phyloP scores from a whole-genome alignment of 768 basidiomycete genomes.

The Mrakia frigida region DNA sequence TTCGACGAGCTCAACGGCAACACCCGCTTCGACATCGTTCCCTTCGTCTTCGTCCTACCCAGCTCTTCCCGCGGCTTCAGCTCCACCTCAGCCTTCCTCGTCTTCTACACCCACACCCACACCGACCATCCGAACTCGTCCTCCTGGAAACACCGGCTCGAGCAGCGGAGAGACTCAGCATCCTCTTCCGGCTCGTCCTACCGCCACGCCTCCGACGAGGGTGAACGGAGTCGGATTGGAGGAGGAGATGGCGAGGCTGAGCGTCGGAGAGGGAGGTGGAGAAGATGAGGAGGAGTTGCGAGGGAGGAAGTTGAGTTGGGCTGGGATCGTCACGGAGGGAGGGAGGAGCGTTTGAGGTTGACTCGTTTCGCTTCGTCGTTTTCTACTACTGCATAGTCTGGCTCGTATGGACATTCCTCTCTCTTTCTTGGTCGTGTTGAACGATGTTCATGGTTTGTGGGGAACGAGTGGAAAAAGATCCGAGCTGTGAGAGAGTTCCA shows the following conservation, averaged over 20 bases:
- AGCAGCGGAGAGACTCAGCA: background rate
- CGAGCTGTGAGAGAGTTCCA: background rate
- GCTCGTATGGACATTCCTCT: background rate
- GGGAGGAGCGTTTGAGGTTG: background rate
- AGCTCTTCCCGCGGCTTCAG: background rate
- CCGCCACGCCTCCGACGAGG: background rate
- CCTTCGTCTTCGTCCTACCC: background rate
- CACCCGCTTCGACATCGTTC: background rate
- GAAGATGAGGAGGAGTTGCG: background rate
- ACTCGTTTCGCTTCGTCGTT: background rate
- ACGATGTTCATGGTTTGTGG: background rate
- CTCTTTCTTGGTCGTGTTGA: background rate
- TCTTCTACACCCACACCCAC: background rate
- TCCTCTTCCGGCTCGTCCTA: background rate
- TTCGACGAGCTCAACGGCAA: background rate
- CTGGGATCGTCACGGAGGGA: background rate
- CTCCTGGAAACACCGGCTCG: background rate
- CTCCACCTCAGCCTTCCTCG: background rate
- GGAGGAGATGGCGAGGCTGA: background rate
- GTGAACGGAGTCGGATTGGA: background rate
- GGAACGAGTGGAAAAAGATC: no score
- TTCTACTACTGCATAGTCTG: no score
- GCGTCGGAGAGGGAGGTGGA: background rate
- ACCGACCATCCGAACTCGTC: background rate
- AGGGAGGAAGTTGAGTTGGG: background rate